Base-by-base conservation (phyloP, 805 yeast genomes). In the Starmerella scarabaei region DNA sequence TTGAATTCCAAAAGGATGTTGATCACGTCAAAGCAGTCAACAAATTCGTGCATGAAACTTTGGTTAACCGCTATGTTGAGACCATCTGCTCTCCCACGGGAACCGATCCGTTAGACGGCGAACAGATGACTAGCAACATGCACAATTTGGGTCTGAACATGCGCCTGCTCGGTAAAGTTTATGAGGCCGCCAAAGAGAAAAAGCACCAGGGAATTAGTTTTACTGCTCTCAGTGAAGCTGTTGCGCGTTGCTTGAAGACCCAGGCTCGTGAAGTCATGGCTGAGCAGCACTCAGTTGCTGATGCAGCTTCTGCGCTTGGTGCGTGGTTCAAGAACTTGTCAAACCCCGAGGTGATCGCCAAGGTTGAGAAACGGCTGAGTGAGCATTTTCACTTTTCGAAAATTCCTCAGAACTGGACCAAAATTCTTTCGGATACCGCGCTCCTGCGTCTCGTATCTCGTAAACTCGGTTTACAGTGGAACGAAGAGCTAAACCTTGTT, bases 401-500 rank as follows among this genome's bases (percentile, higher is more conserved):
- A 0, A 63, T 84, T 32, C 65, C 75, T 1, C 57, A 53, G 0
- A 59, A 65, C 36, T 78, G 83, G 80, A 37, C 59, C 1, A 9
- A 29, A 2, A 18, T 3, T 3, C 17, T 39, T 23, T 23, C 43
- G 26, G 33, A 38, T 15, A 23, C 34, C 6, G 31, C 45, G 64
- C 17, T 80, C 32, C 65, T 83, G 52, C 75, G 86, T 62, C 80
- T 77, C 49, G 67, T 85, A 47, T 75, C 94, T 9, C 53, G 65
- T 39, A 80, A 81, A 60, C 73, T 77, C 51, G 97, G 97, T 61
- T 73, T 88, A 38, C 98, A 91, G 65, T 78, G 94, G 81, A 62
- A 66, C 44, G 65, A 71, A 9, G 68, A 62, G 4, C 15, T 35
- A 18, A 94, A 85, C 56, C 67, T 88, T 36, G 52, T 74, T 20